phyloP scores from a whole-genome alignment of 2,329 filamentous ascomycete species.

The Elsinoe ampelina region DNA sequence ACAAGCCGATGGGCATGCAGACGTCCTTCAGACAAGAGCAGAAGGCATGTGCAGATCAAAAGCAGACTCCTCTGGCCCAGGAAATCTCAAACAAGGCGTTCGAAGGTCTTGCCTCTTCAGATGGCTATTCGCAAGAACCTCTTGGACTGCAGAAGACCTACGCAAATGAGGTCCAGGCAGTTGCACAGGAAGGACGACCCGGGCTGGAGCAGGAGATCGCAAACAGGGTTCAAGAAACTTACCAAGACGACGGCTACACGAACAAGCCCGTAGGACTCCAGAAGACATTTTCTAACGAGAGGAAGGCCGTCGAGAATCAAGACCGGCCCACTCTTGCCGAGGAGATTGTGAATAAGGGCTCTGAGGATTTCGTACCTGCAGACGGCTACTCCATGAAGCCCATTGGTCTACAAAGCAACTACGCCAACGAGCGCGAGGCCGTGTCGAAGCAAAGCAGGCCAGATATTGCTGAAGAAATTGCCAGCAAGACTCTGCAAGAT shows the following conservation, averaged over 20 bases:
- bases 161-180: conserved; percentile 8
- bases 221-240: not conserved
- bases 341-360: conserved; percentile 10
- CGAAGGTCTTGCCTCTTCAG: not conserved
- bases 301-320: not conserved
- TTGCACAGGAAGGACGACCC: not conserved
- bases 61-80: conserved; percentile 5
- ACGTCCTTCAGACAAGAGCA: conserved; percentile 15
- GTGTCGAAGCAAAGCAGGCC: not conserved
- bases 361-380: not conserved
- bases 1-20: conserved; percentile 15
- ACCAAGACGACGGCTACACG: conserved; percentile 15
- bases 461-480: not conserved
- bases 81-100: conserved; percentile 10
- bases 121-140: conserved; percentile 5
- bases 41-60: not conserved
- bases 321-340: conserved; percentile 6
- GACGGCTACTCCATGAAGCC: conserved; percentile 16
- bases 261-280: conserved; percentile 16
- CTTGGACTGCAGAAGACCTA: conserved; percentile 14
- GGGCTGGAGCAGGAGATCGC: conserved; percentile 13
- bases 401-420: conserved; percentile 17
- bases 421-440: conserved; percentile 14
- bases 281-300: conserved; percentile 17
- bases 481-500: not conserved